phyloP scores from a whole-genome alignment of 805 yeast species.

The Lipomyces japonicus region DNA sequence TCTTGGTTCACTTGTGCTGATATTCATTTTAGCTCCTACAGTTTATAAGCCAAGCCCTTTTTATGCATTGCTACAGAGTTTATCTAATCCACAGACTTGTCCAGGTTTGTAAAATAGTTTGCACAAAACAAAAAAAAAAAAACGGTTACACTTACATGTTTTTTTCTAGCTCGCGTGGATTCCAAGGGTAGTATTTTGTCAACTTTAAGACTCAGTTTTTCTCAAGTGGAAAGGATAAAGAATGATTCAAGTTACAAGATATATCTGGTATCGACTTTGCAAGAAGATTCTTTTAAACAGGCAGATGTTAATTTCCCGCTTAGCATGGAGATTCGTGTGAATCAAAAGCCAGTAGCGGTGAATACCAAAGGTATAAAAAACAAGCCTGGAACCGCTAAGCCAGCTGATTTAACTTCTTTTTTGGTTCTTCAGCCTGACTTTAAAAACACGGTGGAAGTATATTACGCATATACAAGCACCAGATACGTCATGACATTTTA shows the following conservation, averaged over 20 bases:
- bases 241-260: conserved; percentile 39
- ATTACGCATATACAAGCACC: conserved; percentile 55
- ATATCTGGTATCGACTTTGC: conserved; percentile 50
- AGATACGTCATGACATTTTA: conserved; percentile 54
- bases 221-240: conserved; percentile 43
- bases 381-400: conserved; percentile 71
- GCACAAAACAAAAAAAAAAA: too few species aligned
- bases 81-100: conserved; percentile 27
- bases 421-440: conserved; percentile 29
- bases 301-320: conserved; percentile 59
- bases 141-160: too few species aligned
- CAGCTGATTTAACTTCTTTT: conserved; percentile 67
- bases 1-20: too few species aligned
- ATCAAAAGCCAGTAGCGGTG: conserved; percentile 48
- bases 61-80: conserved; percentile 21
- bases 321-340: conserved; percentile 64
- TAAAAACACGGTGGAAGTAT: conserved; percentile 48
- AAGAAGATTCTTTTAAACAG: conserved; percentile 24
- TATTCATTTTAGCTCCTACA: not conserved
- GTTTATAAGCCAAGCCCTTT: conserved; percentile 34
- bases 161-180: too few species aligned
- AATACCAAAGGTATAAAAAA: conserved; percentile 73
- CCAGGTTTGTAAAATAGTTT: conserved; percentile 9
- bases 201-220: conserved; percentile 44
- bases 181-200: too few species aligned